These are phyloP conservation scores for Venturia carpophila DNA, from an alignment of 2,329 filamentous ascomycete genomes.

Conservation along the genomic window DNA sequence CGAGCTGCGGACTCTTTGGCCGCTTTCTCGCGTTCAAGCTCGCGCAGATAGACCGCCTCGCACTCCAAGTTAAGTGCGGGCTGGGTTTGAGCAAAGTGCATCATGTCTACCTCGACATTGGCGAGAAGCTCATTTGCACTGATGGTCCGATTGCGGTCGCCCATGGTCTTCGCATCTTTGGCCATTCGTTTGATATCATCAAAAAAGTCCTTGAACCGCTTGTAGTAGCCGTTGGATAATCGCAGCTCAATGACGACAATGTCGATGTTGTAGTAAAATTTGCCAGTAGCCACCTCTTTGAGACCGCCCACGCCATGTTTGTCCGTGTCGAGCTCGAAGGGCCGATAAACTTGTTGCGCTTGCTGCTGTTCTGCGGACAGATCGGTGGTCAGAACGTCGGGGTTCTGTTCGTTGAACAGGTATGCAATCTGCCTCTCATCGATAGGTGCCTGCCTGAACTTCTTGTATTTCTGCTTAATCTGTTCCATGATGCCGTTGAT, in stretches of 20 bases:
- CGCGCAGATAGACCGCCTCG: conserved; percentile 66
- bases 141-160: conserved; percentile 74
- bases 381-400: conserved; percentile 54
- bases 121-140: conserved; percentile 86
- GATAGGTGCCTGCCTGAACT: conserved; percentile 75
- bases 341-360: conserved; percentile 52
- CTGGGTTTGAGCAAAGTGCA: conserved; percentile 59
- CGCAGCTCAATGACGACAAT: conserved; percentile 89
- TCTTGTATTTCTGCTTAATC: conserved; percentile 81
- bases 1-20: conserved; percentile 37
- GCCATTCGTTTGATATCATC: conserved; percentile 77
- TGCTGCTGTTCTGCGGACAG: conserved; percentile 47
- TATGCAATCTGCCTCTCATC: conserved; percentile 68
- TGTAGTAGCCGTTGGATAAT: conserved; percentile 95
- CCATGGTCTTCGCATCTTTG: conserved; percentile 73
- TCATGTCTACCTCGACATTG: conserved; percentile 91
- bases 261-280: conserved; percentile 93
- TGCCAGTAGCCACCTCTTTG: conserved; percentile 64
- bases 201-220: conserved; percentile 80
- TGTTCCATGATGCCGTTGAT: conserved; percentile 97
- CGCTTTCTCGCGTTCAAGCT: conserved; percentile 56
- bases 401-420: conserved; percentile 75
- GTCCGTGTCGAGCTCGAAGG: conserved; percentile 74
- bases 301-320: conserved; percentile 70
- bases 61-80: conserved; percentile 62